Conservation (phyloP, 345 rosid species). For the Linum trigynum region DNA sequence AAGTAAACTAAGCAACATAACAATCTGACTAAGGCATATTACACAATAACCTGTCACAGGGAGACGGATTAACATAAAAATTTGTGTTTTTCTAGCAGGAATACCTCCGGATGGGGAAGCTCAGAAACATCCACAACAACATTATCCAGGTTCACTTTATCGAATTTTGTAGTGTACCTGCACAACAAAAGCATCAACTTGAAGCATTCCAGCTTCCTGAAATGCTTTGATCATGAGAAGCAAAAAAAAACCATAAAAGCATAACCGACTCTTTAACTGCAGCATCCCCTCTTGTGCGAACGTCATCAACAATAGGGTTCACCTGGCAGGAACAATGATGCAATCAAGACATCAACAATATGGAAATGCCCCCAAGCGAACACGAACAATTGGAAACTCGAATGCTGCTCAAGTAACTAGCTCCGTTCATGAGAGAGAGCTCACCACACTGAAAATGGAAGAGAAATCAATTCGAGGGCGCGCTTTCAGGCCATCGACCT, state of each 20-base stretch:
- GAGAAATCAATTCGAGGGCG: conserved; percentile 81
- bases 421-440: neutral
- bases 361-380: neutral
- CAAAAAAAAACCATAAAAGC: neutral
- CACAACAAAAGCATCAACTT: conserved; percentile 5
- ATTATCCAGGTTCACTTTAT: conserved; percentile 53
- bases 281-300: conserved; percentile 62
- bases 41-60: neutral
- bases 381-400: neutral
- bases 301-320: conserved; percentile 70
- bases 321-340: conserved; percentile 26
- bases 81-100: neutral
- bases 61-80: neutral
- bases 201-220: neutral
- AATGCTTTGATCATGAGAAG: neutral
- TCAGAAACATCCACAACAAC: conserved; percentile 55
- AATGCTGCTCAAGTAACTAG: neutral
- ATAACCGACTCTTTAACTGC: conserved; percentile 69
- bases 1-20: neutral
- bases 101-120: conserved; percentile 64
- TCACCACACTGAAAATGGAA: conserved; percentile 54
- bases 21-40: neutral
- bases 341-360: neutral
- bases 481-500: conserved; percentile 56
- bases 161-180: conserved; percentile 75